Evolutionary conservation across 495 filamentous ascomycete genomes (phyloP).

Genomic region (Pyronema omphalodes): DNA sequence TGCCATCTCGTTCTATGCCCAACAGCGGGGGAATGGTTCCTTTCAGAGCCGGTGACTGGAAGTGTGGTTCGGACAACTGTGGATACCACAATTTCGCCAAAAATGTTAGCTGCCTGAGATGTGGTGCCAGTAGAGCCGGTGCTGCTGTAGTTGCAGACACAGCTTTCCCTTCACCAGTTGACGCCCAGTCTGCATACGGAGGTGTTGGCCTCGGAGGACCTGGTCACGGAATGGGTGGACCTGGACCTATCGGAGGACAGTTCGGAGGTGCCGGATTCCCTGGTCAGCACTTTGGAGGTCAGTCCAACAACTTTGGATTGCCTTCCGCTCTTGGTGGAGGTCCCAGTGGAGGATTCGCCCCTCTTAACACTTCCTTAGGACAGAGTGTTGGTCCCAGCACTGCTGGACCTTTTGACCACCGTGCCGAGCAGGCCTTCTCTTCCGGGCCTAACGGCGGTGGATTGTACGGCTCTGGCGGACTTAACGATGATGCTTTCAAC

Average conservation of each 20-base stretch:
- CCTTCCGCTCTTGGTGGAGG: slow-evolving; percentile 70
- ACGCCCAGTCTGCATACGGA: slow-evolving; percentile 59
- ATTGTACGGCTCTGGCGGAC: slow-evolving; percentile 31
- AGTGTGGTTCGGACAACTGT: slow-evolving; percentile 94
- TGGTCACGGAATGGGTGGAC: slow-evolving; percentile 66
- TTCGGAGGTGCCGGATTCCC: slow-evolving; percentile 45
- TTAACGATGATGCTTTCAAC: slow-evolving; percentile 58
- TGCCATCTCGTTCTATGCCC: slow-evolving; percentile 23
- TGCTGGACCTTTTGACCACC: slow-evolving; percentile 79
- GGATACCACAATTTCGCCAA: slow-evolving; percentile 99
- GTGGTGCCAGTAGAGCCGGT: slow-evolving; percentile 80
- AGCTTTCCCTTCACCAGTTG: slow-evolving; percentile 80
- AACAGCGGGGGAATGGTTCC: slow-evolving; percentile 59
- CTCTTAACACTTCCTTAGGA: slow-evolving; percentile 56
- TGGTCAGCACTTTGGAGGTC: slow-evolving; percentile 68
- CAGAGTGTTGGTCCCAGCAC: slow-evolving; percentile 57
- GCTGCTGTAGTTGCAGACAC: slow-evolving; percentile 89
- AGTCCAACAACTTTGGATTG: slow-evolving; percentile 74
- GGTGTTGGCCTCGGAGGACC: slow-evolving; percentile 36
- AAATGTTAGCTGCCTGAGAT: slow-evolving; percentile 92
- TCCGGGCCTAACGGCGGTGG: slow-evolving; percentile 58
- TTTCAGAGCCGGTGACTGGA: slow-evolving; percentile 97
- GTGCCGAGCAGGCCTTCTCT: slow-evolving; percentile 79
- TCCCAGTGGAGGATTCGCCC: slow-evolving; percentile 60
- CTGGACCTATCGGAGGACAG: slow-evolving; percentile 55